phyloP scores from a whole-genome alignment of 1,139 yeast species.

The Taiozyma sp. region DNA sequence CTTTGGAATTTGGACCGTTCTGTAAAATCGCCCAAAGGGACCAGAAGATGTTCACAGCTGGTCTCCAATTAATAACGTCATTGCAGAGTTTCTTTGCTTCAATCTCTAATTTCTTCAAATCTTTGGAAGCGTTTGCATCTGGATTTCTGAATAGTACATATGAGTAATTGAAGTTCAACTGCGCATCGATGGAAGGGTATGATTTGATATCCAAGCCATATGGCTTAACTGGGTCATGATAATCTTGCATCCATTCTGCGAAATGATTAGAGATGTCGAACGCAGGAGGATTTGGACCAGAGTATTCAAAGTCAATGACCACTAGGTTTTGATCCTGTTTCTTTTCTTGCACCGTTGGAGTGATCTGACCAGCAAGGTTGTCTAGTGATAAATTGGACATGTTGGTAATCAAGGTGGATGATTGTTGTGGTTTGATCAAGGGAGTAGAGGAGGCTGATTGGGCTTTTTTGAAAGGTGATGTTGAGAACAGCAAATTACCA shows the following conservation, averaged over 20 bases:
- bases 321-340: conserved; percentile 72
- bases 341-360: conserved; percentile 32
- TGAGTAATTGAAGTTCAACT: conserved; percentile 65
- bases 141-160: conserved; percentile 42
- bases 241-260: conserved; percentile 96
- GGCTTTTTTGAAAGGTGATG: conserved; percentile 27
- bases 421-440: conserved; percentile 13
- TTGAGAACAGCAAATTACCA: conserved; percentile 69
- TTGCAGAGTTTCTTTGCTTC: conserved; percentile 58
- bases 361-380: conserved; percentile 24
- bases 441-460: conserved; percentile 9
- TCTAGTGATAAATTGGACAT: conserved; percentile 30
- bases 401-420: conserved; percentile 25
- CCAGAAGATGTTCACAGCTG: conserved; percentile 80
- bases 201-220: conserved; percentile 49
- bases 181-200: conserved; percentile 67
- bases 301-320: conserved; percentile 94
- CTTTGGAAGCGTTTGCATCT: conserved; percentile 8
- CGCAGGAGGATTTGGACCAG: conserved; percentile 91
- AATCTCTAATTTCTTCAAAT: conserved; percentile 35
- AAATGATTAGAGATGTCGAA: conserved; percentile 87
- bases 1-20: conserved; percentile 38
- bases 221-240: conserved; percentile 62
- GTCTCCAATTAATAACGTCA: conserved; percentile 74
- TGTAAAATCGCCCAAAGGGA: conserved; percentile 89